phyloP scores from a whole-genome alignment of 192 early-diverging fungal genomes.

The Anaeromyces robustus region DNA sequence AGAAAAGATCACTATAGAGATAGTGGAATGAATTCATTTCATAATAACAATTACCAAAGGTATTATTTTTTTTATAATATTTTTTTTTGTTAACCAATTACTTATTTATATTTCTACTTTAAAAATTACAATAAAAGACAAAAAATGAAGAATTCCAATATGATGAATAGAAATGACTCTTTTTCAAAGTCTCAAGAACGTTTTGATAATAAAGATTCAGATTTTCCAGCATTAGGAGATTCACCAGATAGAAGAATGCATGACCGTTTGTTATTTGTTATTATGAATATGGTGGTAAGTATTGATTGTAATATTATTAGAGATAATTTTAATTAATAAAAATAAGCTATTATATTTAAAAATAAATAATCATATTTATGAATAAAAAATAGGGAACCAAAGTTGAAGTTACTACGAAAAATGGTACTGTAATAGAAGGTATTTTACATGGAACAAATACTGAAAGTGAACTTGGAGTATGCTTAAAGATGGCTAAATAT shows the following conservation, averaged over 20 bases:
- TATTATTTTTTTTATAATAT: neutral
- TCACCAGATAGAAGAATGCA: constrained; percentile 11
- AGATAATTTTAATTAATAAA: too few relatives aligned
- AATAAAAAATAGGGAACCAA: constrained; percentile 38
- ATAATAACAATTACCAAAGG: neutral
- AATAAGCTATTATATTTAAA: neutral
- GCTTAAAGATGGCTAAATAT: constrained; percentile 37
- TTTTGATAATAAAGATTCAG: neutral
- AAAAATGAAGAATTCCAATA: neutral
- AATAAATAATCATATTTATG: too few relatives aligned
- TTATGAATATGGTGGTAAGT: constrained; percentile 51
- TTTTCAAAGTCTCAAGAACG: neutral
- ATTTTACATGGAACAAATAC: constrained; percentile 46
- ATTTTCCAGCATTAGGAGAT: neutral
- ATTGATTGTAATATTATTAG: too few relatives aligned
- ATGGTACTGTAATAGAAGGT: constrained; percentile 48
- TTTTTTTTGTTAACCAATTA: too few relatives aligned
- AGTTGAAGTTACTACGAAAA: constrained; percentile 37
- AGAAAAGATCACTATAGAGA: neutral
- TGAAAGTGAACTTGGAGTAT: constrained; percentile 43
- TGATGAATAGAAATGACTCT: neutral
- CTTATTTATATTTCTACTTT: too few relatives aligned
- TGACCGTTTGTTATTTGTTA: constrained; percentile 44
- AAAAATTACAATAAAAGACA: neutral
- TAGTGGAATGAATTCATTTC: neutral